Percentiles rank a stretch among this genome's conserved stretches.
These are phyloP conservation scores for Stenocarpella maydis DNA, from an alignment of 2,329 filamentous ascomycete genomes.

Conservation along the genomic window DNA sequence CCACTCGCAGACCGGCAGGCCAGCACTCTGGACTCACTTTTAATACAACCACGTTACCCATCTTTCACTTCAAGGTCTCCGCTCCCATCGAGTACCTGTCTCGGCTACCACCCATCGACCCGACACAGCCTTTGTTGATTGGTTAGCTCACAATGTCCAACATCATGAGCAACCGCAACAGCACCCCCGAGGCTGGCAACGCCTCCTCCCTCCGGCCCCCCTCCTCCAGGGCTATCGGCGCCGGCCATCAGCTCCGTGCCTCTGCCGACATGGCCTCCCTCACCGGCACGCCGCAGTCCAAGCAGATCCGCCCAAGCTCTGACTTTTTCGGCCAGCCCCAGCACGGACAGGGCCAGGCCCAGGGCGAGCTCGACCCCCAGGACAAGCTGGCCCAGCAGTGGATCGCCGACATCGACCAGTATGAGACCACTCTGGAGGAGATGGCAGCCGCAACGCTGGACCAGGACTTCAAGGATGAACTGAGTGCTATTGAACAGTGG, in stretches of 20 bases:
- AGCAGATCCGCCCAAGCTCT: constrained; percentile 90
- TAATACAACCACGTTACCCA: constrained; percentile 36
- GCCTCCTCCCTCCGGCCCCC: constrained; percentile 85
- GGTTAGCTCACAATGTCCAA: constrained; percentile 68
- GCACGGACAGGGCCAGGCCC: constrained; percentile 71
- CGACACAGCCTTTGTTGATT: constrained; percentile 27
- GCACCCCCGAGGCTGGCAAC: constrained; percentile 90
- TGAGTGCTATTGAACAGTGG: constrained; percentile 99
- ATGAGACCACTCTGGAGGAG: constrained; percentile 97
- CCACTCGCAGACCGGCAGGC: constrained; percentile 33
- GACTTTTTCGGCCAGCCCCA: constrained; percentile 89
- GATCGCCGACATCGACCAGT: constrained; percentile 99
- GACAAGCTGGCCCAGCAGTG: constrained; percentile 97
- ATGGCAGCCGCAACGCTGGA: constrained; percentile 99
- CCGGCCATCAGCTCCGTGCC: constrained; percentile 86
- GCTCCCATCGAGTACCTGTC: constrained; percentile 32
- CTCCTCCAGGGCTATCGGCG: constrained; percentile 77
- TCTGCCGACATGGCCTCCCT: constrained; percentile 96
- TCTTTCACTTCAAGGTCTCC: constrained; percentile 31
- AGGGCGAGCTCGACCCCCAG: constrained; percentile 79
- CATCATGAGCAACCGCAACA: constrained; percentile 88
- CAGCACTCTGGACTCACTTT: constrained; percentile 32
- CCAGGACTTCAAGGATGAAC: constrained; percentile 99
- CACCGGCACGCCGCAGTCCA: constrained; percentile 67
- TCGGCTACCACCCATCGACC: constrained; percentile 32